Base-by-base conservation (phyloP, 2,329 filamentous ascomycete species). In the Mycosphaerelloides madeirae region DNA sequence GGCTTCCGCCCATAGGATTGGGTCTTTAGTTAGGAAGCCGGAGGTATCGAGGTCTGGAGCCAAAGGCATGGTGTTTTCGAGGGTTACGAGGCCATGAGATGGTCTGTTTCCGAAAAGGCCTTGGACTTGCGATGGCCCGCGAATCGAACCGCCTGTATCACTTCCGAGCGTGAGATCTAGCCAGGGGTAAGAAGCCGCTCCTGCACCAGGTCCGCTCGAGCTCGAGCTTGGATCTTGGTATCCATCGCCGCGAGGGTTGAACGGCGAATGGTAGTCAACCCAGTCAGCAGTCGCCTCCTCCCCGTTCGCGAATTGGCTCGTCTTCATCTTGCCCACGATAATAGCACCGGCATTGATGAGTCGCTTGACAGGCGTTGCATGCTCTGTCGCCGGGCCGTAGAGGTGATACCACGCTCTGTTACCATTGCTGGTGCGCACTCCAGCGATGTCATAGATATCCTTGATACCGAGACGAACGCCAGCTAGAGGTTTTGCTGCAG, bases 391-490 rank as follows among this genome's bases (percentile, higher is more conserved):
- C 2, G 69, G 56, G 1, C 68, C 65, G 42, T 80, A 76, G 2
- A 84, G 61, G 28, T 73, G 65, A 16, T 72, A 73, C 69, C 76
- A 84, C 1, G 79, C 75, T 25, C 76, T 67, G 43, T 79, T 83
- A 0, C 80, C 81, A 25, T 76, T 68, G 1, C 71, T 71, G 0
- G 77, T 81, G 11, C 70, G 70, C 0, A 81, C 61, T 1, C 81
- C 81, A 16, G 72, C 70, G 31, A 83, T 62, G 49, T 80, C 70
- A 54, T 73, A 80, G 36, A 82, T 78, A 52, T 84, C 81, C 59
- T 84, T 85, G 43, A 84, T 70, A 0, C 73, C 80, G 1, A 84
- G 60, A 14, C 81, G 72, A 3, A 81, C 72, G 14, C 81, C 80
- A 4, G 78, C 75, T 0, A 84, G 67, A 1, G 79, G 80, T 55